Conservation (phyloP, 2,329 filamentous ascomycete genomes). For the Pyrenochaeta sp. region DNA sequence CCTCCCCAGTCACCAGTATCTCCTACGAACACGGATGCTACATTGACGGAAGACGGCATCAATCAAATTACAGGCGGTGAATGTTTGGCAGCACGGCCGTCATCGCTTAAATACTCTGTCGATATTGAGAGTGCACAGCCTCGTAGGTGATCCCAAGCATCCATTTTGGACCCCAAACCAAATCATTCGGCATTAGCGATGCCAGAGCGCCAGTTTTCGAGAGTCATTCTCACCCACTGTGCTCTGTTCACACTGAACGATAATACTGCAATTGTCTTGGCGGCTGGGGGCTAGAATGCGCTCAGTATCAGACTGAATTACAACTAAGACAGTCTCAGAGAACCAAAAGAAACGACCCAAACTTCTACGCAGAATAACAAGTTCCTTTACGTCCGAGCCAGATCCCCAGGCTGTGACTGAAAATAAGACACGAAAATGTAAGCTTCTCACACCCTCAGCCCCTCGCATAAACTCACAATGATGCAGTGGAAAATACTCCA, state of each 20-base stretch:
- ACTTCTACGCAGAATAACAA: conserved; percentile 37
- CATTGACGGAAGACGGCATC: conserved; percentile 40
- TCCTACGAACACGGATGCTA: conserved; percentile 39
- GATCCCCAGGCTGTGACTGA: conserved; percentile 42
- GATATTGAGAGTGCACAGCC: conserved; percentile 39
- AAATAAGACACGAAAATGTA: conserved; percentile 44
- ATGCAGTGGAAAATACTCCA: conserved; percentile 47
- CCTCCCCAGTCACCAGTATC: conserved; percentile 34
- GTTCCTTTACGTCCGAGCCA: conserved; percentile 39
- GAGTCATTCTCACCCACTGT: too few relatives aligned
- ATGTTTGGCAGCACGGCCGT: conserved; percentile 18
- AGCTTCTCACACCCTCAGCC: conserved; percentile 8
- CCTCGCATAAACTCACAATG: conserved; percentile 7
- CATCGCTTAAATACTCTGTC: conserved; percentile 19
- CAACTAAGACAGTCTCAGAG: conserved; percentile 25
- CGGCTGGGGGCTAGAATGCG: neutral
- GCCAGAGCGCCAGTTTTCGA: neutral
- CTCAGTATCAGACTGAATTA: neutral
- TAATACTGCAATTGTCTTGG: too few relatives aligned
- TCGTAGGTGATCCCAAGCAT: conserved; percentile 32
- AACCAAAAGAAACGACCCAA: conserved; percentile 33
- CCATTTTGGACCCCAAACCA: conserved; percentile 22
- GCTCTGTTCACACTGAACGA: too few relatives aligned
- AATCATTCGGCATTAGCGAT: neutral
- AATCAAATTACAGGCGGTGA: conserved; percentile 19